Conservation (phyloP, 2,329 filamentous ascomycete genomes). For the Karstenula rhodostoma region DNA sequence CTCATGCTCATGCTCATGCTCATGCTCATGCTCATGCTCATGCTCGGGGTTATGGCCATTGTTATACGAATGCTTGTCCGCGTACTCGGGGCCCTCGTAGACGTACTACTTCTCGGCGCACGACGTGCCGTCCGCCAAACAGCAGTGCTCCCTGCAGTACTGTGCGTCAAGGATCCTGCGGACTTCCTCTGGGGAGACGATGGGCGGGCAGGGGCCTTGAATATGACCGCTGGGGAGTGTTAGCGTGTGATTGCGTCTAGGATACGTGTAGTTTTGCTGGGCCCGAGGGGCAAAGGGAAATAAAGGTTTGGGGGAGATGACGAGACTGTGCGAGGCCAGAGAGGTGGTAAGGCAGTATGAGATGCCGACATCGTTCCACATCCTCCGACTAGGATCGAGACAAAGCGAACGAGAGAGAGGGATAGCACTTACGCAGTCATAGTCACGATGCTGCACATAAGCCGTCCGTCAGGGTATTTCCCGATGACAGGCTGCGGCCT, state of each 20-base stretch:
- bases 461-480: neutral
- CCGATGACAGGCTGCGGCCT: neutral
- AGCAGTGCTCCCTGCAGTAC: slow-evolving; percentile 3
- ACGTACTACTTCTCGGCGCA: neutral
- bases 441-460: neutral
- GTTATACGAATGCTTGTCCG: too few species aligned
- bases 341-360: too few species aligned
- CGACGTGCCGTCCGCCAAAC: neutral
- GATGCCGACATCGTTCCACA: too few species aligned
- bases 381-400: too few species aligned
- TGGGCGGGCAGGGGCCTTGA: neutral
- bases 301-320: too few species aligned
- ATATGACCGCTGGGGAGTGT: neutral
- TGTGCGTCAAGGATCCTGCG: neutral
- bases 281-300: too few species aligned
- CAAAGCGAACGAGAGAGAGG: neutral
- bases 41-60: too few species aligned
- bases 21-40: too few species aligned
- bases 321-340: too few species aligned
- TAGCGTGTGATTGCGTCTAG: too few species aligned
- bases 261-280: too few species aligned
- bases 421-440: neutral
- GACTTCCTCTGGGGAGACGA: neutral
- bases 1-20: too few species aligned
- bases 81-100: neutral